Conservation (phyloP, 2,329 filamentous ascomycete genomes). For the Penicillium capsulatum region DNA sequence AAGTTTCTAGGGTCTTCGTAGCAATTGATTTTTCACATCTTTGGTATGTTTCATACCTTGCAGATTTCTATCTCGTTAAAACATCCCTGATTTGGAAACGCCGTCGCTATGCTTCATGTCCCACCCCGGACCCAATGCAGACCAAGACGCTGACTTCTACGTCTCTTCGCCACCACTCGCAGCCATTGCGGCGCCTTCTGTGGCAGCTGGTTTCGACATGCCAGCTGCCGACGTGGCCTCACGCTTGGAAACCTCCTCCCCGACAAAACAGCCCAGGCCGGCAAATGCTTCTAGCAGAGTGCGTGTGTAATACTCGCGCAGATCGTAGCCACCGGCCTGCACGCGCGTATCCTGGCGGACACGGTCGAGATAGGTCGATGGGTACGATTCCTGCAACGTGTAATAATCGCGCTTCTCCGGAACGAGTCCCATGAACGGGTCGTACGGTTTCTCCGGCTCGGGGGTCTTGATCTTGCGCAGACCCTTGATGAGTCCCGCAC, state of each 20-base stretch:
- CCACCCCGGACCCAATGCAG: background rate
- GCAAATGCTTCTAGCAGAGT: conserved; percentile 86
- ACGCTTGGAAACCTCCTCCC: conserved; percentile 58
- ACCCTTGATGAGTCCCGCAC: conserved; percentile 64
- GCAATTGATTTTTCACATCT: too few relatives aligned
- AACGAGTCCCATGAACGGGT: conserved; percentile 74
- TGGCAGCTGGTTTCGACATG: conserved; percentile 22
- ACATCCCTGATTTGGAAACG: conserved; percentile 4
- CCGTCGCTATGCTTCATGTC: conserved; percentile 18
- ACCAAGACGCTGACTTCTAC: background rate
- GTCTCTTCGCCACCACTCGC: conserved; percentile 11
- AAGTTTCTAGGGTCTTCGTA: too few relatives aligned
- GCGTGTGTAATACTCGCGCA: conserved; percentile 74
- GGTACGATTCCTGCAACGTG: conserved; percentile 64
- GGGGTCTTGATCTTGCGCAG: conserved; percentile 63
- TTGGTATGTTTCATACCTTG: too few relatives aligned
- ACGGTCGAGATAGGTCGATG: conserved; percentile 67
- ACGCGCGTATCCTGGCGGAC: conserved; percentile 63
- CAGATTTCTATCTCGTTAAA: too few relatives aligned
- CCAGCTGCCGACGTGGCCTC: conserved; percentile 21
- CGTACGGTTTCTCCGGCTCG: conserved; percentile 70
- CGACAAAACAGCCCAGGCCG: conserved; percentile 80
- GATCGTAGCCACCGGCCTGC: conserved; percentile 75
- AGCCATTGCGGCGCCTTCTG: conserved; percentile 30
- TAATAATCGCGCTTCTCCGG: conserved; percentile 65